A percentile compares a stretch with the other conserved stretches of the same genome.
phyloP scores from a whole-genome alignment of 768 basidiomycete genomes.

The Auriscalpium microsporum region DNA sequence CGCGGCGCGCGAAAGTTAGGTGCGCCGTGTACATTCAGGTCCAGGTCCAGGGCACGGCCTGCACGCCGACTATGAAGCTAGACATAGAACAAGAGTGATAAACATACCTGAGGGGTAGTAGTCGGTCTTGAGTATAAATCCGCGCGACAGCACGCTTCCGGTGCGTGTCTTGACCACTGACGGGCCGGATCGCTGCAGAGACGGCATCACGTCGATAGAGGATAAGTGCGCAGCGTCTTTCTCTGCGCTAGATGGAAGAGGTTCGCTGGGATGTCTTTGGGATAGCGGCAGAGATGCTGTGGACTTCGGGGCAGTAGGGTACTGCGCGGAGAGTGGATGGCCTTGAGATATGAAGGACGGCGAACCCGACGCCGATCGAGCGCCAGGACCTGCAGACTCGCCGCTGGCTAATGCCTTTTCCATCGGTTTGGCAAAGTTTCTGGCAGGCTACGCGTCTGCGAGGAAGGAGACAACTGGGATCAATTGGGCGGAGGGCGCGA shows the following conservation, averaged over 20 bases:
- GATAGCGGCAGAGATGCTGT: neutral
- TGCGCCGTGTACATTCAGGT: conserved; percentile 87
- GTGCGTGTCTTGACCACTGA: conserved; percentile 75
- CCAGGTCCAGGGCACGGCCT: conserved; percentile 87
- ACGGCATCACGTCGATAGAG: conserved; percentile 53
- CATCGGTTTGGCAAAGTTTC: too few species aligned
- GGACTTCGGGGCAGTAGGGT: neutral
- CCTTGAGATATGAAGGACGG: neutral
- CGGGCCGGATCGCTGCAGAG: conserved; percentile 56
- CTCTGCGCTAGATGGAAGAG: neutral
- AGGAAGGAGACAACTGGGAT: too few species aligned
- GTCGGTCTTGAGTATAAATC: conserved; percentile 94
- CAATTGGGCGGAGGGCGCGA: too few species aligned
- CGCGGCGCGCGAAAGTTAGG: conserved; percentile 89
- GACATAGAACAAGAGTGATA: neutral
- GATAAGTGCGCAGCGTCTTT: neutral
- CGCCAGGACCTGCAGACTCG: too few species aligned
- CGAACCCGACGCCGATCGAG: neutral
- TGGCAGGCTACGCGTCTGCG: too few species aligned
- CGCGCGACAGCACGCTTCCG: conserved; percentile 78
- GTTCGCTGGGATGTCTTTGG: conserved; percentile 6
- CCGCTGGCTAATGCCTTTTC: too few species aligned
- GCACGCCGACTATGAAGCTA: conserved; percentile 1
- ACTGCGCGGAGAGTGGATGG: neutral
- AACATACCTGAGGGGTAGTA: conserved; percentile 61